These are phyloP conservation scores for Trichoderma brevicompactum DNA, from an alignment of 2,329 filamentous ascomycete genomes.

Conservation along the genomic window DNA sequence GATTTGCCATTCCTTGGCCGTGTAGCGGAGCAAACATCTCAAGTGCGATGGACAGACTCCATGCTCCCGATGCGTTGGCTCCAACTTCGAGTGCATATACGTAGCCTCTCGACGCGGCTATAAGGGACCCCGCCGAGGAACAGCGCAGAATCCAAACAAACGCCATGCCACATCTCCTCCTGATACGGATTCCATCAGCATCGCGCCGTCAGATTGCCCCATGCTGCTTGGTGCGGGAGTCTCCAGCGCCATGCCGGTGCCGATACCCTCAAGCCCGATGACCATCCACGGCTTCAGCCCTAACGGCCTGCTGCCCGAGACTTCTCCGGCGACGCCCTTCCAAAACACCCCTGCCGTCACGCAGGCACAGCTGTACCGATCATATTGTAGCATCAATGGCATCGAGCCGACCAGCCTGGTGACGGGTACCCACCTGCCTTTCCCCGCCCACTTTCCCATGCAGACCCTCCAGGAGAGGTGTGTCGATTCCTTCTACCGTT, in stretches of 20 bases:
- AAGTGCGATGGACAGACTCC: conserved; percentile 75
- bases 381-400: conserved; percentile 37
- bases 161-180: conserved; percentile 52
- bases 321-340: conserved; percentile 34
- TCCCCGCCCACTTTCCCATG: conserved; percentile 34
- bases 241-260: conserved; percentile 21
- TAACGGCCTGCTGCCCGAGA: conserved; percentile 27
- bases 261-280: conserved; percentile 20
- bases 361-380: conserved; percentile 49
- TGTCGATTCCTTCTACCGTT: conserved; percentile 61
- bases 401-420: conserved; percentile 33
- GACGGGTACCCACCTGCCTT: conserved; percentile 23
- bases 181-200: conserved; percentile 25
- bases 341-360: conserved; percentile 29
- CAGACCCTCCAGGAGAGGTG: conserved; percentile 55
- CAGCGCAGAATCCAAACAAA: conserved; percentile 54
- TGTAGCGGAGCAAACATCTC: conserved; percentile 66
- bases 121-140: conserved; percentile 58
- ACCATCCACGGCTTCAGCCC: conserved; percentile 26
- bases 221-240: conserved; percentile 39
- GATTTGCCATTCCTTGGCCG: not conserved
- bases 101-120: conserved; percentile 76
- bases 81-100: conserved; percentile 68
- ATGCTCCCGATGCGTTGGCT: conserved; percentile 67
- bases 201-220: conserved; percentile 45